A percentile compares a stretch with the other conserved stretches of the same genome.
Evolutionary conservation across 176 grass and related monocot genomes (phyloP).

Genomic region (Chrysopogon serrulatus): DNA sequence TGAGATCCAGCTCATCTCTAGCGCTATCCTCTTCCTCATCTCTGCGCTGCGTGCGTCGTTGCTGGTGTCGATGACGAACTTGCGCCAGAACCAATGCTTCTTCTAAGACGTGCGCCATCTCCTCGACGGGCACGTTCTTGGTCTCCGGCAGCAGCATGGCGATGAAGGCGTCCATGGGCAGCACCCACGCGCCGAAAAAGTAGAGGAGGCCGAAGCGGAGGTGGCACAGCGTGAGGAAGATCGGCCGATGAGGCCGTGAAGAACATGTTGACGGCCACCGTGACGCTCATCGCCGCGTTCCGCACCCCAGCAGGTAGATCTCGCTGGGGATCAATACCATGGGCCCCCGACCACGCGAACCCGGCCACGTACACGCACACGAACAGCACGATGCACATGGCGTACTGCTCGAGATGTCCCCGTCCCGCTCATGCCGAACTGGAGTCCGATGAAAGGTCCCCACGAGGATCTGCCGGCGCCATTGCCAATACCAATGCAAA

Average conservation of each 20-base stretch:
- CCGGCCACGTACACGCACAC: constrained; percentile 59
- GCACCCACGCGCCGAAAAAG: constrained; percentile 42
- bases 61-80: constrained; percentile 27
- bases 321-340: constrained; percentile 55
- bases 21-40: constrained; percentile 65
- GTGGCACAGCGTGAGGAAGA: constrained; percentile 58
- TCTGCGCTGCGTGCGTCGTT: constrained; percentile 33
- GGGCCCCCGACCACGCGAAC: constrained; percentile 48
- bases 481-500: no score
- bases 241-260: constrained; percentile 51
- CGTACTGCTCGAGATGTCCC: constrained; percentile 48
- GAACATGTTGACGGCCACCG: constrained; percentile 50
- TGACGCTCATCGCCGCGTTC: constrained; percentile 38
- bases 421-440: constrained; percentile 50
- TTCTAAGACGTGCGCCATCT: constrained; percentile 29
- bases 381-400: constrained; percentile 64
- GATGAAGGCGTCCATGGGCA: constrained; percentile 59
- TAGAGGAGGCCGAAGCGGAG: constrained; percentile 53
- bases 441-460: constrained; percentile 54
- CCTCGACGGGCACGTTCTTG: constrained; percentile 48
- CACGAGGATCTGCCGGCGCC: constrained; percentile 26
- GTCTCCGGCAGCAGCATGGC: constrained; percentile 52
- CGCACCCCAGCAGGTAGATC: constrained; percentile 48
- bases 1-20: constrained; percentile 69
- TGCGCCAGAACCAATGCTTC: constrained; percentile 62